Conservation (phyloP, 129 eudicot genomes). For the Flaveria bidentis region DNA sequence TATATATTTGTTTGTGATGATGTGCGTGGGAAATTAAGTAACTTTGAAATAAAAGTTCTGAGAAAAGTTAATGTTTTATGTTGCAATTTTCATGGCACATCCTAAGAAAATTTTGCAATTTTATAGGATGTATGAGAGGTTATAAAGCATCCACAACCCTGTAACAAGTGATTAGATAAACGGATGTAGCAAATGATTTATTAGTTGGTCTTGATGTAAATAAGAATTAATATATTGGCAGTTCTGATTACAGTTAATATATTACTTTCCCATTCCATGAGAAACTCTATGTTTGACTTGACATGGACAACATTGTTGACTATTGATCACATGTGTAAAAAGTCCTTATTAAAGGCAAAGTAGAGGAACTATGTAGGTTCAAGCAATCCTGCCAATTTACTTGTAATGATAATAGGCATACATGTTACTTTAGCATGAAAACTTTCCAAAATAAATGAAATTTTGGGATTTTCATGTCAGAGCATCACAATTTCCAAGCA, state of each 20-base stretch:
- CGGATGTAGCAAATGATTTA: not conserved
- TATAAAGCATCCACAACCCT: not conserved
- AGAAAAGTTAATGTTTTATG: not conserved
- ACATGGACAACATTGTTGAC: not conserved
- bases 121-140: not conserved
- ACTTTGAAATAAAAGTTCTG: not conserved
- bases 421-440: no score
- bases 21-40: not conserved
- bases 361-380: not conserved
- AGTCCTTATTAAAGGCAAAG: not conserved
- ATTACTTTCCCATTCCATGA: not conserved
- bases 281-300: not conserved
- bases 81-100: not conserved
- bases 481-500: not conserved
- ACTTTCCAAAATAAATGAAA: not conserved
- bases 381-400: no score
- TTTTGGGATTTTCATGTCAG: not conserved
- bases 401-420: no score
- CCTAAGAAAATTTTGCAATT: conserved; percentile 2
- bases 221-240: not conserved
- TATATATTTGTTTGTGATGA: not conserved
- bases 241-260: not conserved
- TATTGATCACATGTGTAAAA: not conserved
- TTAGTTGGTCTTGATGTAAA: not conserved
- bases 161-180: not conserved